These are phyloP conservation scores for Alternaria postmessia DNA, from an alignment of 2,329 filamentous ascomycete species.

Conservation along the genomic window DNA sequence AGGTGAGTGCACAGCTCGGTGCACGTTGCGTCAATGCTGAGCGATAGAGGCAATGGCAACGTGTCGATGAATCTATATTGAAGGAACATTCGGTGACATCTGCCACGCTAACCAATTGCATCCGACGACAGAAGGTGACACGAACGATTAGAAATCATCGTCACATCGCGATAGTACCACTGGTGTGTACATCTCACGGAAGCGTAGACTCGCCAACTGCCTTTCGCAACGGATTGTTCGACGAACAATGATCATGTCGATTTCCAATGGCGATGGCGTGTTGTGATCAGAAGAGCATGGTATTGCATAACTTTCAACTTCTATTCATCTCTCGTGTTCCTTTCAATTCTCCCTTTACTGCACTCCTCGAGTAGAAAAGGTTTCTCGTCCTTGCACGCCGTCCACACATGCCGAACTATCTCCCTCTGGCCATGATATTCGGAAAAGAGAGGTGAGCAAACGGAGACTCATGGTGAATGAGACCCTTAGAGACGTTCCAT, in stretches of 20 bases:
- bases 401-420: not conserved
- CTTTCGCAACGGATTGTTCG: not conserved
- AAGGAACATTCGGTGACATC: not conserved
- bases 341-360: not conserved
- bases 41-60: not conserved
- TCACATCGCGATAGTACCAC: not conserved
- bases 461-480: not conserved
- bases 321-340: not conserved
- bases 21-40: not conserved
- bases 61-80: not conserved
- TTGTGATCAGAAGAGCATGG: not conserved
- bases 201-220: not conserved
- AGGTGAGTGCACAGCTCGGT: not conserved
- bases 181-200: not conserved
- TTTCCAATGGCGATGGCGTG: not conserved
- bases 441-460: conserved; percentile 1
- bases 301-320: not conserved
- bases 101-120: not conserved
- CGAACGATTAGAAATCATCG: not conserved
- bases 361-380: not conserved
- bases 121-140: not conserved
- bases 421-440: not conserved
- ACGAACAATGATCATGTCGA: not conserved
- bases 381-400: not conserved
- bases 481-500: not conserved